A percentile compares a stretch with the other conserved stretches of the same genome.
Conservation (phyloP, 139 green algal species). For the Zygnema circumcarinatum region DNA sequence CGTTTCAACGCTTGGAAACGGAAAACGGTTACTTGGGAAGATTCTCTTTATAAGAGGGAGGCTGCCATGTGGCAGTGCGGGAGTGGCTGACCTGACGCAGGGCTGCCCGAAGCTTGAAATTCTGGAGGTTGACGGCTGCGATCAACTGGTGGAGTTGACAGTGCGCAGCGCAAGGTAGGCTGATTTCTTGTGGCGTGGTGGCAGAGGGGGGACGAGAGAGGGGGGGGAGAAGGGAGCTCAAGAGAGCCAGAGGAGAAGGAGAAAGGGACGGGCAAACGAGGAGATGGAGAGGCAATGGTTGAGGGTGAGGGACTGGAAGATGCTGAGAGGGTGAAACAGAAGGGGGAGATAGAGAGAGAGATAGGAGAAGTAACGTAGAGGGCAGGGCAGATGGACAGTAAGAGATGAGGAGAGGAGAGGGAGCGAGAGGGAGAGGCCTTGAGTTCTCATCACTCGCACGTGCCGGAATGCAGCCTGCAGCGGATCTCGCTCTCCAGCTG, state of each 20-base stretch:
- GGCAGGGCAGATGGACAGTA: background rate
- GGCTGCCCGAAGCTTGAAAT: background rate
- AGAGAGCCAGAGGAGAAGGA: too few species aligned
- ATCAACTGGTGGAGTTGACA: background rate
- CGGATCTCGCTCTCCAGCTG: constrained; percentile 30
- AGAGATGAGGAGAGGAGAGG: background rate
- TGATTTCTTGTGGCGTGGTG: background rate
- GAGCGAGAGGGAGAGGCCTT: background rate
- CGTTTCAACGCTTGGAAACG: too few species aligned
- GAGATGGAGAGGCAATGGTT: too few species aligned
- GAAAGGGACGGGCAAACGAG: too few species aligned
- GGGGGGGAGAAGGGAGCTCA: background rate
- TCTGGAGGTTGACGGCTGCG: constrained; percentile 19
- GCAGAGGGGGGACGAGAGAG: background rate
- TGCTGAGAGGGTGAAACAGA: background rate
- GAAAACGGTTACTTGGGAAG: too few species aligned
- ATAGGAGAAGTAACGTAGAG: background rate
- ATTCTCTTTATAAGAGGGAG: too few species aligned
- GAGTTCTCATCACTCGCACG: background rate
- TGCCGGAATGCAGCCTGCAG: constrained; percentile 14
- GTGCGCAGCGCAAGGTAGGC: background rate
- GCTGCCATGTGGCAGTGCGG: background rate
- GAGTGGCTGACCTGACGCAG: background rate
- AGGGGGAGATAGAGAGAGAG: background rate
- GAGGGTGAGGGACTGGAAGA: background rate